Percentiles rank a stretch among this genome's conserved stretches.
These are phyloP conservation scores for Bauhinia variegata DNA, from an alignment of 306 rosid genomes.

Conservation along the genomic window DNA sequence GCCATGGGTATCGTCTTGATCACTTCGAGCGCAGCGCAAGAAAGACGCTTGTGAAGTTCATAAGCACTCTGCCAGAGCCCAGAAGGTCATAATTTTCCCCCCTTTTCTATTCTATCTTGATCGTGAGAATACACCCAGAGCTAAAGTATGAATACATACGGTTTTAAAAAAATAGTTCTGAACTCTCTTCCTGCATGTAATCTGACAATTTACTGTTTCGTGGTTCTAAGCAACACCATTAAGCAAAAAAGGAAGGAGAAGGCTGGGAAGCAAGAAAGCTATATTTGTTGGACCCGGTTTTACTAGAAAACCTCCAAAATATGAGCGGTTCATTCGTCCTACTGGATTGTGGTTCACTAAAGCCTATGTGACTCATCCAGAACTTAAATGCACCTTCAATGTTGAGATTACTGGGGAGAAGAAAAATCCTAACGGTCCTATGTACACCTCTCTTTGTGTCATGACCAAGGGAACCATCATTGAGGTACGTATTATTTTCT, in stretches of 20 bases:
- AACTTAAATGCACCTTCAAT: no score
- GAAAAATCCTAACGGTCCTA: no score
- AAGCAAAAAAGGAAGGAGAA: not conserved
- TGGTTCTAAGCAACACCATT: conserved; percentile 41
- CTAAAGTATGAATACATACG: conserved; percentile 4
- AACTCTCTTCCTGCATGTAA: not conserved
- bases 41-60: conserved; percentile 84
- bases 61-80: conserved; percentile 76
- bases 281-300: no score
- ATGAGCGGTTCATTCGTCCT: no score
- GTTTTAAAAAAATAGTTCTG: conserved; percentile 3
- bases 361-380: no score
- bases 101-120: not conserved
- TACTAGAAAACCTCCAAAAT: no score
- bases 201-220: conserved; percentile 19
- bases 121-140: not conserved
- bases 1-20: conserved; percentile 82
- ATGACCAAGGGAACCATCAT: no score
- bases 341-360: no score
- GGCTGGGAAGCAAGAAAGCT: conserved; percentile 62
- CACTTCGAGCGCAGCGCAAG: conserved; percentile 95
- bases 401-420: no score
- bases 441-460: no score
- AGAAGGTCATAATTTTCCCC: conserved; percentile 54
- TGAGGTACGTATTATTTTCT: no score